A percentile compares a stretch with the other conserved stretches of the same genome.
Conservation (phyloP, 805 yeast species). For the Clavispora asparagi region DNA sequence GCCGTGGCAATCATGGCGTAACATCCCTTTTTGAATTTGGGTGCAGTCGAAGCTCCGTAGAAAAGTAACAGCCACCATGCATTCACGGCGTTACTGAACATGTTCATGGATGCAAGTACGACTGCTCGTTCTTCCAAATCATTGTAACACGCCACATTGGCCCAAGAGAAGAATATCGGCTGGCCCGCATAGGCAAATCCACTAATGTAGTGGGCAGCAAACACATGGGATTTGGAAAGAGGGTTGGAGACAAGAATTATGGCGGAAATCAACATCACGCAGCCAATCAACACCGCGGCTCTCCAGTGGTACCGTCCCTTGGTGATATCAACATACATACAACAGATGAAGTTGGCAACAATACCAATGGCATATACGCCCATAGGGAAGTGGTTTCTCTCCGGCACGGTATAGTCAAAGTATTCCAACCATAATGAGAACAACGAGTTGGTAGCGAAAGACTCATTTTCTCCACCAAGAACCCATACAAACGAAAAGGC, state of each 20-base stretch:
- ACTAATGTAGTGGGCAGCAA: conserved; percentile 51
- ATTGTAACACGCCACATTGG: conserved; percentile 51
- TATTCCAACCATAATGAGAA: conserved; percentile 44
- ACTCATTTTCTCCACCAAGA: conserved; percentile 45
- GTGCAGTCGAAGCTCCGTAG: conserved; percentile 48
- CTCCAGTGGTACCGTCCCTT: conserved; percentile 38
- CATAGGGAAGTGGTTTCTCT: conserved; percentile 50
- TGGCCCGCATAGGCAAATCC: conserved; percentile 57
- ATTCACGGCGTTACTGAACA: conserved; percentile 58
- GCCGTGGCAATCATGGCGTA: conserved; percentile 55
- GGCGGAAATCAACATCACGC: conserved; percentile 40
- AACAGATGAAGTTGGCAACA: conserved; percentile 38
- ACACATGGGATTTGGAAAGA: conserved; percentile 29
- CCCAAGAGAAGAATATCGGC: conserved; percentile 60
- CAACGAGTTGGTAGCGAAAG: conserved; percentile 41
- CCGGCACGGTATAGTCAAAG: conserved; percentile 36
- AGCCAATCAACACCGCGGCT: conserved; percentile 41
- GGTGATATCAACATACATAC: conserved; percentile 39
- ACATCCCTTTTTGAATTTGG: conserved; percentile 47
- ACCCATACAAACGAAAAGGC: conserved; percentile 49
- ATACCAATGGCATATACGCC: conserved; percentile 52
- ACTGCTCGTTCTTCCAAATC: conserved; percentile 62
- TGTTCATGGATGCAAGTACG: conserved; percentile 61
- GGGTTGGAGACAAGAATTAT: conserved; percentile 44
- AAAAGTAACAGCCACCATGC: conserved; percentile 62